Evolutionary conservation across 108 stramenopile genomes (phyloP).

Genomic region (Skeletonema grethae): DNA sequence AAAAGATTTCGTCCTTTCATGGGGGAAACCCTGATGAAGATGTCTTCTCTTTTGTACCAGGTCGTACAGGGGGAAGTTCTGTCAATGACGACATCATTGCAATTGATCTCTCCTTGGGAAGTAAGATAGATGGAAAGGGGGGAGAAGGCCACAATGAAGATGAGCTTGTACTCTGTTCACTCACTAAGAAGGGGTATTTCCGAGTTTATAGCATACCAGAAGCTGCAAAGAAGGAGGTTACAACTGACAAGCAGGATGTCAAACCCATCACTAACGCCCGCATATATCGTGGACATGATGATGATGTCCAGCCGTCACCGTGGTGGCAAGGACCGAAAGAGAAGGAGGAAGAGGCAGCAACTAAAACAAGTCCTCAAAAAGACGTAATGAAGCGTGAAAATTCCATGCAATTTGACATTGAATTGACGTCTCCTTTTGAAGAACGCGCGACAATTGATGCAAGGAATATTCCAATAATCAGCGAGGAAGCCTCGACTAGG

Average conservation of each 20-base stretch:
- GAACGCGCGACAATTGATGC: slow-evolving; percentile 1
- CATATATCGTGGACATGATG: slow-evolving; percentile 5
- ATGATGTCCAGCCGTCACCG: slow-evolving; percentile 7
- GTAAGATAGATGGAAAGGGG: background rate
- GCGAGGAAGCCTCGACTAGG: slow-evolving; percentile 7
- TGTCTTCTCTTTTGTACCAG: slow-evolving; percentile 35
- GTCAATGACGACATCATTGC: slow-evolving; percentile 11
- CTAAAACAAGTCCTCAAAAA: slow-evolving; percentile 6
- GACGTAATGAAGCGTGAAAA: background rate
- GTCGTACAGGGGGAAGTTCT: slow-evolving; percentile 8
- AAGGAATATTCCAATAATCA: slow-evolving; percentile 10
- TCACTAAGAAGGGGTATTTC: slow-evolving; percentile 19
- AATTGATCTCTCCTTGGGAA: slow-evolving; percentile 26
- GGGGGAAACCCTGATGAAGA: slow-evolving; percentile 57
- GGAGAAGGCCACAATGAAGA: background rate
- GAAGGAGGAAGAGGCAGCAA: slow-evolving; percentile 17
- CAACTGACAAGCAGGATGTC: background rate
- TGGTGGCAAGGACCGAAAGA: slow-evolving; percentile 47
- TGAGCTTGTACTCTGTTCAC: slow-evolving; percentile 34
- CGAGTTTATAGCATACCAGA: slow-evolving; percentile 32
- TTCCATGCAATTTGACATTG: slow-evolving; percentile 10
- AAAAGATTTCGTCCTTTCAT: slow-evolving; percentile 32
- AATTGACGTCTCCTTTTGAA: slow-evolving; percentile 3
- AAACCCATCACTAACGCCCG: background rate
- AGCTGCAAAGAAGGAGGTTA: background rate